Evolutionary conservation across 805 yeast genomes (phyloP).

Genomic region (Metschnikowia henanensis): DNA sequence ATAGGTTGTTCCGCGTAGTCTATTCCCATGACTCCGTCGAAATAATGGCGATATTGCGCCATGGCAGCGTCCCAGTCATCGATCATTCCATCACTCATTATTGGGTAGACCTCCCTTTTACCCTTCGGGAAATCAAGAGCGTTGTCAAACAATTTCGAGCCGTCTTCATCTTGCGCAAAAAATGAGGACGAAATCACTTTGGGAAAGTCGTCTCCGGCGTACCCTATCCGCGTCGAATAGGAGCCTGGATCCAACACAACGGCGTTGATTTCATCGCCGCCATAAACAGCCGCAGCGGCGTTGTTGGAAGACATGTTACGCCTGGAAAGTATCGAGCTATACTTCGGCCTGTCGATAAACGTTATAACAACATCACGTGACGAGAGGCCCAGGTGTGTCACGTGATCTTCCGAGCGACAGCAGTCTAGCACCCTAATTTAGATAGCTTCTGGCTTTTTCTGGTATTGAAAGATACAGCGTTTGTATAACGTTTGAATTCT

Average conservation of each 20-base stretch:
- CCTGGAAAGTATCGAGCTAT: too few relatives aligned
- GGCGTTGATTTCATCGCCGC: constrained; percentile 82
- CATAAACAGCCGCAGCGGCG: constrained; percentile 26
- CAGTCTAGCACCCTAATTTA: too few relatives aligned
- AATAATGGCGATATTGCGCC: constrained; percentile 67
- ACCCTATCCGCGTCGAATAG: constrained; percentile 78
- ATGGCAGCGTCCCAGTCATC: constrained; percentile 85
- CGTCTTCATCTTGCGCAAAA: constrained; percentile 37
- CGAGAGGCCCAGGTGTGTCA: too few relatives aligned
- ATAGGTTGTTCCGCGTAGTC: constrained; percentile 70
- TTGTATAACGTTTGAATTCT: too few relatives aligned
- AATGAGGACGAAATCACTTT: constrained; percentile 70
- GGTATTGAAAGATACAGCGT: too few relatives aligned
- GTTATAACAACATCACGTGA: too few relatives aligned
- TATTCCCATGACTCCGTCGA: constrained; percentile 50
- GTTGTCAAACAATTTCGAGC: constrained; percentile 36
- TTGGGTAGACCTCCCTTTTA: constrained; percentile 51
- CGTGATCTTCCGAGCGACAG: too few relatives aligned
- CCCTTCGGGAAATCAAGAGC: constrained; percentile 52
- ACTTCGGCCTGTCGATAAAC: too few relatives aligned
- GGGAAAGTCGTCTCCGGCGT: constrained; percentile 91
- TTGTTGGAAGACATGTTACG: constrained; percentile 16
- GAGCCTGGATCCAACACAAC: constrained; percentile 93
- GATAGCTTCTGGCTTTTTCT: too few relatives aligned
- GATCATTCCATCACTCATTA: constrained; percentile 60